Base-by-base conservation (phyloP, 441 rosid genomes). In the Metrosideros polymorpha region DNA sequence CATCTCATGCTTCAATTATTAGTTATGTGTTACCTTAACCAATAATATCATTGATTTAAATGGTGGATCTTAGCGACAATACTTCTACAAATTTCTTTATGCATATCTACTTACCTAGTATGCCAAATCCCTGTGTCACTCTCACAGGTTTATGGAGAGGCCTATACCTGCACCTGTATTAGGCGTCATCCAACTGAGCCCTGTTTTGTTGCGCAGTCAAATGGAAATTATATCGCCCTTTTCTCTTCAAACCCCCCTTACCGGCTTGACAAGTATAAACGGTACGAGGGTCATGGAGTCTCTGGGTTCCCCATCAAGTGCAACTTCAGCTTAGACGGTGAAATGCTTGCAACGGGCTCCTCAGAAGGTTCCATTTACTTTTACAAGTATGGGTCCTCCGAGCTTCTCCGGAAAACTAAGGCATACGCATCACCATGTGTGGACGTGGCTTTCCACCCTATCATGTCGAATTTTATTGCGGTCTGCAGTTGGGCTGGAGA, bases 281-380 rank as follows among this genome's bases (percentile, higher is more conserved):
- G 97, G 71, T 93, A 90, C 53, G 98, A 94, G 90, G 91, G 92
- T 89, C 96, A 95, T 87, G 92, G 93, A 42, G 97, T 94, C 18
- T 90, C 96, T 5, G 98, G 99, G 77, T 96, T 97, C 86, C 95
- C 97, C 29, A 71, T 96, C 52, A 94, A 92, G 91, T 96, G 99
- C 90, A 90, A 90, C 89, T 96, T 96, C 92, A 94, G 94, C 89
- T 76, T 89, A 82, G 95, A 94, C 18, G 96, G 95, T 19, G 89
- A 92, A 91, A 91, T 85, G 50, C 93, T 96, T 53, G 95, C 88
- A 86, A 92, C 97, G 3, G 97, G 98, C 83, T 95, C 98, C 43
- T 92, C 98, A 7, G 96, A 95, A 82, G 96, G 97, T 82, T 93
- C 91, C 45, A 85, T 96, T 51, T 94, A 93, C 92, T 89, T 93